Conservation (phyloP, 2,329 filamentous ascomycete species). For the Simplicillium sp. region DNA sequence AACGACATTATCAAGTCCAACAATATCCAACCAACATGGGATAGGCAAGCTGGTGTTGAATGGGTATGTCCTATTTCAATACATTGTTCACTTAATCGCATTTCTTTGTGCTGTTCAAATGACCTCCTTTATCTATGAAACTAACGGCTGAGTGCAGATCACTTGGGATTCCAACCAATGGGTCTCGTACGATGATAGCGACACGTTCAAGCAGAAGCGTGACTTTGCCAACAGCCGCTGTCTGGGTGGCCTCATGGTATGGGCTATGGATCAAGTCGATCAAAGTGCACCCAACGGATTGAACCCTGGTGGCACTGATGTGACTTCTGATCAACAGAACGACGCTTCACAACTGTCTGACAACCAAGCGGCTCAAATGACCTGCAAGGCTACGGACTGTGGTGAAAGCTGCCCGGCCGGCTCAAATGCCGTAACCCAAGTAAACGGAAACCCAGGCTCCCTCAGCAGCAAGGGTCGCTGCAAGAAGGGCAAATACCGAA, state of each 20-base stretch:
- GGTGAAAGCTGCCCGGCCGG: conserved; percentile 14
- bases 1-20: conserved; percentile 10
- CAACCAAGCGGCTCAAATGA: conserved; percentile 7
- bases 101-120: too few species aligned
- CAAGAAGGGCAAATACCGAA: conserved; percentile 13
- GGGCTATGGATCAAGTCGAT: conserved; percentile 6
- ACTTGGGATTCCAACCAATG: conserved; percentile 16
- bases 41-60: conserved; percentile 18
- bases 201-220: conserved; percentile 16
- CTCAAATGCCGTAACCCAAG: conserved; percentile 15
- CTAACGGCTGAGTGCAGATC: too few species aligned
- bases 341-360: conserved; percentile 4
- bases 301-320: too few species aligned
- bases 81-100: too few species aligned
- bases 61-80: too few species aligned
- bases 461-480: conserved; percentile 15
- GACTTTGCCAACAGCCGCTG: conserved; percentile 15
- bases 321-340: conserved; percentile 14
- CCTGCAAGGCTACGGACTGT: conserved; percentile 17
- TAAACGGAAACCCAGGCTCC: conserved; percentile 18
- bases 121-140: too few species aligned
- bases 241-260: conserved; percentile 16
- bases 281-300: too few species aligned
- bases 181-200: conserved; percentile 20
- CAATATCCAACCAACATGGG: conserved; percentile 1